phyloP scores from a whole-genome alignment of 2,329 filamentous ascomycete species.

The Cladosporium colombiae region DNA sequence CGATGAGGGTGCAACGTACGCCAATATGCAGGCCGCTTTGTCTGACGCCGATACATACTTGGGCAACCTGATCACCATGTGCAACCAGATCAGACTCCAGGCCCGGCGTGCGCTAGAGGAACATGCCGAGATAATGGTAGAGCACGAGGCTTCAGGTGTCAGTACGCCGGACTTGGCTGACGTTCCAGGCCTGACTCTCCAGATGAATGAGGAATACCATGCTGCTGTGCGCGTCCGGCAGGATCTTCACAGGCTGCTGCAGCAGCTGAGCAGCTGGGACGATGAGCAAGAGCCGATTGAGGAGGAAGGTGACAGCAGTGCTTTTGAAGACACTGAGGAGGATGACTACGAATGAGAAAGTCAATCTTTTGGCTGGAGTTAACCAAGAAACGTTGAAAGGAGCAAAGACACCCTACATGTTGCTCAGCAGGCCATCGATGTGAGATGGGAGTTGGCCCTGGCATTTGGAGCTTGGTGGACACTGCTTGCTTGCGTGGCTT shows the following conservation, averaged over 20 bases:
- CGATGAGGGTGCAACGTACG: neutral
- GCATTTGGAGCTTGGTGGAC: neutral
- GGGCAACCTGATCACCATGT: neutral
- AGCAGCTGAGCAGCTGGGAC: neutral
- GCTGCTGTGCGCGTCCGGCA: neutral
- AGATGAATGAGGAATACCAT: constrained; percentile 9
- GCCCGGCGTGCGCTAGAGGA: neutral
- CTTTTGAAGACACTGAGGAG: constrained; percentile 13
- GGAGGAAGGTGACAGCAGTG: constrained; percentile 15
- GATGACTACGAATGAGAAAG: neutral
- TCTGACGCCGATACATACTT: neutral
- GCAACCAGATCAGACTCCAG: neutral
- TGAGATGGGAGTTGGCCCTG: neutral
- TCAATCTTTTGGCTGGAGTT: neutral
- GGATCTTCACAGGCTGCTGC: neutral
- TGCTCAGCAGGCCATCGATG: neutral
- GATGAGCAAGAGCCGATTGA: constrained; percentile 1
- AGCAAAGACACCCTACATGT: neutral
- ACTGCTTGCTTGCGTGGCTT: neutral
- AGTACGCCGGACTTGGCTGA: neutral
- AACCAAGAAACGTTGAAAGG: neutral
- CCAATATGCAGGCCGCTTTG: constrained; percentile 10
- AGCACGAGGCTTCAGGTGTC: neutral
- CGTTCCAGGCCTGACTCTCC: constrained; percentile 5
- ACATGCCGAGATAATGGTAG: neutral